Conservation (phyloP, 768 basidiomycete species). For the Cystobasidiopsis lactophilus region DNA sequence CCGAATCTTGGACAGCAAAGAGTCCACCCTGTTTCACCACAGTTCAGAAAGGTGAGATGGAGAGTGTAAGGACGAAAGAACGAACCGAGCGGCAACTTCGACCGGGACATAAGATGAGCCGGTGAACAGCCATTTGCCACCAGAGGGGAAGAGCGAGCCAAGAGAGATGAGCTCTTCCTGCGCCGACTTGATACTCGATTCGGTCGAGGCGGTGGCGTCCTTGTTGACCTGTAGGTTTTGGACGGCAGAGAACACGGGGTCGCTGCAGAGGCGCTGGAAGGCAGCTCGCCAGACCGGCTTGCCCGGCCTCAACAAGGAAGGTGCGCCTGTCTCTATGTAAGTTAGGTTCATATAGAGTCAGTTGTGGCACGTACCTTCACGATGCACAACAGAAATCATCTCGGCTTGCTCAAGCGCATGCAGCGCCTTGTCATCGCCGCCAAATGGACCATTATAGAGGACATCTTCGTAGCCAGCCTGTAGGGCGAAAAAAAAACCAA, state of each 20-base stretch:
- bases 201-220: not conserved
- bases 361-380: constrained; percentile 34
- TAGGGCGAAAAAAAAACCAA: not conserved
- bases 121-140: constrained; percentile 30
- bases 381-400: constrained; percentile 53
- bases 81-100: constrained; percentile 38
- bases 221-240: constrained; percentile 7
- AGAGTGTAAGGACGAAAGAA: too few relatives aligned
- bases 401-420: constrained; percentile 68
- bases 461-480: constrained; percentile 68
- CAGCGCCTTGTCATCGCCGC: constrained; percentile 61
- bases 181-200: constrained; percentile 35
- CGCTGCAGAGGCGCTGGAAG: constrained; percentile 58
- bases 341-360: not conserved
- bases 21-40: too few relatives aligned
- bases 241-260: constrained; percentile 28
- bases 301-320: constrained; percentile 63
- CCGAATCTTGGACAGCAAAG: constrained; percentile 53
- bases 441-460: constrained; percentile 66
- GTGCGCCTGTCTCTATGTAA: constrained; percentile 36
- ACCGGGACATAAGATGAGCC: constrained; percentile 24
- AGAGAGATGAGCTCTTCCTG: constrained; percentile 37
- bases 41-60: too few relatives aligned
- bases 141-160: constrained; percentile 38
- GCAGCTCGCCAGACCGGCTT: constrained; percentile 73